A percentile compares a stretch with the other conserved stretches of the same genome.
Conservation (phyloP, 306 rosid genomes). For the Trifolium dubium region DNA sequence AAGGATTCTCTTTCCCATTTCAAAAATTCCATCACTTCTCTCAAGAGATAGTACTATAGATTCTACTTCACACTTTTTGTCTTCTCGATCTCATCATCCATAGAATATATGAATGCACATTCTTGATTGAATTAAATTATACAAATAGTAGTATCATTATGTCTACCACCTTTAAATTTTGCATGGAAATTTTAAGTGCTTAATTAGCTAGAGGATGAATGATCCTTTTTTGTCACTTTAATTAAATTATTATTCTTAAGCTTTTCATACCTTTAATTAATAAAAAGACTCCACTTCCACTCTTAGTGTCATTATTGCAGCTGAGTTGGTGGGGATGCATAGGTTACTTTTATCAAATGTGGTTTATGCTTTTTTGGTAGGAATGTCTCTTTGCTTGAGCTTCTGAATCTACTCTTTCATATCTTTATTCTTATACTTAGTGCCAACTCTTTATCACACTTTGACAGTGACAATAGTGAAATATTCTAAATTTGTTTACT, state of each 20-base stretch:
- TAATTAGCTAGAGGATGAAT: slow-evolving; percentile 34
- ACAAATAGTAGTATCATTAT: slow-evolving; percentile 4
- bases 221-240: slow-evolving; percentile 47
- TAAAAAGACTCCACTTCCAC: slow-evolving; percentile 58
- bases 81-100: slow-evolving; percentile 44
- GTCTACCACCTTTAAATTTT: slow-evolving; percentile 32
- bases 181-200: slow-evolving; percentile 54
- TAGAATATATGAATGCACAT: slow-evolving; percentile 29
- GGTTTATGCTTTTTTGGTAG: slow-evolving; percentile 40
- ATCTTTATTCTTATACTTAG: slow-evolving; percentile 41
- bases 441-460: slow-evolving; percentile 49
- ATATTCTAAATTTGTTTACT: slow-evolving; percentile 5
- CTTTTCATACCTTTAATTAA: slow-evolving; percentile 41
- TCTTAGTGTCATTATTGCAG: slow-evolving; percentile 63
- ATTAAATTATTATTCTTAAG: slow-evolving; percentile 39
- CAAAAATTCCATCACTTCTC: slow-evolving; percentile 68
- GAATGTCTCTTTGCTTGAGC: slow-evolving; percentile 63
- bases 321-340: slow-evolving; percentile 58
- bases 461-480: slow-evolving; percentile 39
- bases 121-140: slow-evolving; percentile 34
- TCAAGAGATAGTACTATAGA: slow-evolving; percentile 71
- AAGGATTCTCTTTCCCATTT: slow-evolving; percentile 70
- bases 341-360: slow-evolving; percentile 49
- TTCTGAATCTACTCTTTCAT: slow-evolving; percentile 45
- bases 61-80: slow-evolving; percentile 54